Base-by-base conservation (phyloP, 768 basidiomycete genomes). In the Lactarius tabidus region DNA sequence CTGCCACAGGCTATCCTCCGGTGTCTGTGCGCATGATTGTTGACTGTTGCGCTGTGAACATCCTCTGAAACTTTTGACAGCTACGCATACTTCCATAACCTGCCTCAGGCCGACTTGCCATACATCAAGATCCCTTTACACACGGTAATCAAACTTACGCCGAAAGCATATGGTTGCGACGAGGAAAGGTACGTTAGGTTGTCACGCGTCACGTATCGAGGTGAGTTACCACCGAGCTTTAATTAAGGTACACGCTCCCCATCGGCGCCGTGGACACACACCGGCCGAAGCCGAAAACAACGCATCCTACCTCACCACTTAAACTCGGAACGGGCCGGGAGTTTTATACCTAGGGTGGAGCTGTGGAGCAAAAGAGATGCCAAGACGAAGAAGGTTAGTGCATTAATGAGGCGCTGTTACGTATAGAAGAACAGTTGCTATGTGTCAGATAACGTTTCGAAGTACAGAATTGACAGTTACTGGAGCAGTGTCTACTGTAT, bases 121-220 rank as follows among this genome's bases (percentile, higher is more conserved):
- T 99, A 99, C 74, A 92, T 98, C 81, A 96, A 95, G 79, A 95
- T 98, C 54, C 95, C 95, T 1, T 76, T 96, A 62, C 97, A 99
- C 74, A 99, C 96, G 0, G 90, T 99, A 41, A 97, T 99, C 76
- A 98, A 98, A 77, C 82, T 99, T 54, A 98, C 96, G 1, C 97
- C 97, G 12, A 95, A 93, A 73, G 97, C 97, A 1, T 99, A 98
- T 74, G 97, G 97, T 43, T 98, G 96, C 79, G 95, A 98, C 74
- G 97, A 99, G 74, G 95, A 95, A 75, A 83, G 95, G 90, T 89
- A 62, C 55, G 79, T 59, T n/a, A n/a, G n/a, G n/a, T n/a, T n/a
- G n/a, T n/a, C n/a, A n/a, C n/a, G n/a, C 63, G 20, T 15, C 10
- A 38, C 35, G 38, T 36, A 33, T 28, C 31, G 23, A 29, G 15